Base-by-base conservation (phyloP, 1,139 yeast species). In the Ogataea hybrid region DNA sequence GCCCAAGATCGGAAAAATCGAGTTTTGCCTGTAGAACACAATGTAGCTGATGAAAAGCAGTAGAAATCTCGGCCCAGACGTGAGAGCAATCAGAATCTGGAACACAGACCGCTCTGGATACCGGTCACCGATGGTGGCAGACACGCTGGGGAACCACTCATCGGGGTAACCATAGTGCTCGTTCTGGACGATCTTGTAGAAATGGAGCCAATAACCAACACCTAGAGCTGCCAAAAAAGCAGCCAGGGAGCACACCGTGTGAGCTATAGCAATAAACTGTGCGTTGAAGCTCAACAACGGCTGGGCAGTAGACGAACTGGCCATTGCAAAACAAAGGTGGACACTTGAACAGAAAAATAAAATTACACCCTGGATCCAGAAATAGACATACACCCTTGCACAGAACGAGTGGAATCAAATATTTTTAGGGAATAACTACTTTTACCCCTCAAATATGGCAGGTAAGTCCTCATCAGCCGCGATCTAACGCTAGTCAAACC, bases 81-180 rank as follows among this genome's bases (percentile, higher is more conserved):
- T 83, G 35, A 85, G 59, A 44, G 89, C 95, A 45, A 84, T 83
- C 46, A 89, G 68, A 32, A 92, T 71, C 66, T 92, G 98, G 63
- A 92, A 92, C 23, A 92, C 69, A 2, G 96, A 86, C 53, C 98
- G 73, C 65, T 92, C 98, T 0, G 98, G 98, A 59, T 89, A 92
- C 51, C 97, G 66, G 61, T 92, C 98, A 39, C 98, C 98, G 60
- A 92, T 92, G 1, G 98, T 79, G 1, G 98, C 97, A 25, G 95
- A 84, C 2, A 92, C 98, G 56, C 95, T 84, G 1, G 98, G 98
- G 59, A 92, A 90, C 98, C 98, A 92, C 64, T 92, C 98, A 46
- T 89, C 94, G 1, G 98, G 98, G 59, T 87, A 92, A 0, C 96
- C 95, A 59, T 71, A 90, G 49, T 79, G 78, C 34, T 92, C 84